Conservation (phyloP, 225 moss, liverwort and hornwort species). For the Ulota crispa region DNA sequence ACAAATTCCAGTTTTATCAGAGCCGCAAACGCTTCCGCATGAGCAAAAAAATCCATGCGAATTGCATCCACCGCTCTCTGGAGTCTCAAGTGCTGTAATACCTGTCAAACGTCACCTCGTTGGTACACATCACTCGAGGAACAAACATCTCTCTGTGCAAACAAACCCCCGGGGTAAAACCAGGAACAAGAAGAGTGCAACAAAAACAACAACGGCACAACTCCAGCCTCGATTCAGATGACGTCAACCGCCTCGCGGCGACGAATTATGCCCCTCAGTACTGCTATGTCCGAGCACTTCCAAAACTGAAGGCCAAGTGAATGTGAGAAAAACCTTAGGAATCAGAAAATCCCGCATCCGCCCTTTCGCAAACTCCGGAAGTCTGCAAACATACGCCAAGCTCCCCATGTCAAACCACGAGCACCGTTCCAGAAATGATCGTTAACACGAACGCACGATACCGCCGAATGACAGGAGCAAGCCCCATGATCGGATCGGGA, state of each 20-base stretch:
- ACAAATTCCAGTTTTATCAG: constrained; percentile 95
- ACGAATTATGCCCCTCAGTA: background rate
- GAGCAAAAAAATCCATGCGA: constrained; percentile 97
- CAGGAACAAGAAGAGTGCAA: background rate
- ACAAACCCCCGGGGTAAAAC: background rate
- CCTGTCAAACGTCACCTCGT: constrained; percentile 27
- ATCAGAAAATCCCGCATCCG: constrained; percentile 86
- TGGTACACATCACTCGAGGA: background rate
- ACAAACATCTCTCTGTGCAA: background rate
- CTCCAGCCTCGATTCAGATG: background rate
- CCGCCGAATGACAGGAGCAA: background rate
- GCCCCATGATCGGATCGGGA: background rate
- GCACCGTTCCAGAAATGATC: background rate
- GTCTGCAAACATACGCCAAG: constrained; percentile 45
- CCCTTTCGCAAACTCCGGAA: constrained; percentile 80
- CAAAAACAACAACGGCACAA: background rate
- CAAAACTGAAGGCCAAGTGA: background rate
- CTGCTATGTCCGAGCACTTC: background rate
- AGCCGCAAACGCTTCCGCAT: constrained; percentile 93
- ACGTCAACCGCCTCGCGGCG: background rate
- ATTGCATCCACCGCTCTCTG: constrained; percentile 91
- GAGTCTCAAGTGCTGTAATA: constrained; percentile 61
- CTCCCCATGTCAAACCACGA: constrained; percentile 15
- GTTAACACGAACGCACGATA: background rate
- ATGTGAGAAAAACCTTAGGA: constrained; percentile 58